These are phyloP conservation scores for Rhinocladiella mackenziei DNA, from an alignment of 2,329 filamentous ascomycete genomes.

Conservation along the genomic window DNA sequence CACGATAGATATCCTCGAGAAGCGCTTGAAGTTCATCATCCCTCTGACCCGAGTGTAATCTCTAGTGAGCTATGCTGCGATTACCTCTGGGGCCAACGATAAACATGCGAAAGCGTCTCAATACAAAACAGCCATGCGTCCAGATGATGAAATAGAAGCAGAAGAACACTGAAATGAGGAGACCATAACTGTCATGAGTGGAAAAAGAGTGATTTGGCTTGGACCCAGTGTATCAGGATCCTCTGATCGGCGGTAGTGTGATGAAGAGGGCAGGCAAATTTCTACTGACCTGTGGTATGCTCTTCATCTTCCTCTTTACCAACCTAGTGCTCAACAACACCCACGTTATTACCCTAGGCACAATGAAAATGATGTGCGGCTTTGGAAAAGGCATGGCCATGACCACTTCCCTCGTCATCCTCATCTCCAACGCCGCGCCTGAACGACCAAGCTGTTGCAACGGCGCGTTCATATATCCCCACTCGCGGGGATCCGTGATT, in stretches of 20 bases:
- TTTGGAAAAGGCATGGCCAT: conserved; percentile 59
- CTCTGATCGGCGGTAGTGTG: conserved; percentile 59
- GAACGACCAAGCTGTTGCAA: conserved; percentile 70
- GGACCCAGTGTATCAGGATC: too few species aligned
- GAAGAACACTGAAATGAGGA: too few species aligned
- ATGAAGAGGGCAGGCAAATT: conserved; percentile 68
- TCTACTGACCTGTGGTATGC: conserved; percentile 52
- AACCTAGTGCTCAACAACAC: conserved; percentile 51
- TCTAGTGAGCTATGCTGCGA: too few species aligned
- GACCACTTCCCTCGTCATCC: conserved; percentile 65
- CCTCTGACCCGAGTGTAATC: too few species aligned
- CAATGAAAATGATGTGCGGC: conserved; percentile 51
- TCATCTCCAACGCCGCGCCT: conserved; percentile 62
- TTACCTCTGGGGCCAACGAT: too few species aligned
- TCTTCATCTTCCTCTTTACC: conserved; percentile 55
- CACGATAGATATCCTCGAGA: too few species aligned
- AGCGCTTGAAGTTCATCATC: too few species aligned
- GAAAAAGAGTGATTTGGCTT: too few species aligned
- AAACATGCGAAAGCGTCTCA: too few species aligned
- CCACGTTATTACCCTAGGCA: conserved; percentile 53
- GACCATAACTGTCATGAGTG: conserved; percentile 60
- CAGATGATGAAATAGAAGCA: too few species aligned
- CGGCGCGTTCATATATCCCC: conserved; percentile 76
- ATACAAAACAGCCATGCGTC: too few species aligned
- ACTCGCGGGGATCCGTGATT: conserved; percentile 63